Conservation (phyloP, 2,329 filamentous ascomycete species). For the Chrysoporthe deuterocubensis region DNA sequence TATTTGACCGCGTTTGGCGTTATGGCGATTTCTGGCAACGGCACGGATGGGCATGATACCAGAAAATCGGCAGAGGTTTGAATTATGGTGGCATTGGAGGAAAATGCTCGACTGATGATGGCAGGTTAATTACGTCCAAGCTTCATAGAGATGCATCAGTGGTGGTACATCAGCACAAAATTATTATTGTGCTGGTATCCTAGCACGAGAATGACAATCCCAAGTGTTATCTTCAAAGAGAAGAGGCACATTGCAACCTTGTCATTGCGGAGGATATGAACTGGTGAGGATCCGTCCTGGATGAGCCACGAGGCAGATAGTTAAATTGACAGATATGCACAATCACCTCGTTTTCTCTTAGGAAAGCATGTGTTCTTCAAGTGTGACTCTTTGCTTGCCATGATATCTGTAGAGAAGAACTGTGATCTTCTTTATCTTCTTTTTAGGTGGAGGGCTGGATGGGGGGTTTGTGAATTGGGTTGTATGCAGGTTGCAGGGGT, state of each 20-base stretch:
- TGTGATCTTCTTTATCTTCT: background rate
- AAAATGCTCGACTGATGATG: background rate
- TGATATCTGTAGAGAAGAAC: background rate
- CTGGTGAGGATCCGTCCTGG: background rate
- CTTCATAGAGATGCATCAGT: background rate
- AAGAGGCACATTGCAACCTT: background rate
- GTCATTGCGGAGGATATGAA: background rate
- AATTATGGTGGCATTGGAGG: background rate
- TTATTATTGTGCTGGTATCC: background rate
- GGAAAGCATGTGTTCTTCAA: background rate
- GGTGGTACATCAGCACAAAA: background rate
- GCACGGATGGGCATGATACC: constrained; percentile 15
- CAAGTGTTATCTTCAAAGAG: background rate
- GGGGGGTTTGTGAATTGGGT: background rate
- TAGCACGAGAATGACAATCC: background rate
- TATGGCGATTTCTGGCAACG: constrained; percentile 7
- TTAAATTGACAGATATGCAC: background rate
- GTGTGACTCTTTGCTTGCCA: background rate
- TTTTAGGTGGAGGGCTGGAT: background rate
- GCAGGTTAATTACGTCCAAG: background rate
- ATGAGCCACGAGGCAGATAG: background rate
- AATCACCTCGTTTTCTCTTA: background rate
- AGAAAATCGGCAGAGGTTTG: constrained; percentile 4
- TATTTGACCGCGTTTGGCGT: constrained; percentile 8
- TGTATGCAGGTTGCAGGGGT: background rate